phyloP scores from a whole-genome alignment of 192 early-diverging fungal species.

The Dimargaris cristalligena region DNA sequence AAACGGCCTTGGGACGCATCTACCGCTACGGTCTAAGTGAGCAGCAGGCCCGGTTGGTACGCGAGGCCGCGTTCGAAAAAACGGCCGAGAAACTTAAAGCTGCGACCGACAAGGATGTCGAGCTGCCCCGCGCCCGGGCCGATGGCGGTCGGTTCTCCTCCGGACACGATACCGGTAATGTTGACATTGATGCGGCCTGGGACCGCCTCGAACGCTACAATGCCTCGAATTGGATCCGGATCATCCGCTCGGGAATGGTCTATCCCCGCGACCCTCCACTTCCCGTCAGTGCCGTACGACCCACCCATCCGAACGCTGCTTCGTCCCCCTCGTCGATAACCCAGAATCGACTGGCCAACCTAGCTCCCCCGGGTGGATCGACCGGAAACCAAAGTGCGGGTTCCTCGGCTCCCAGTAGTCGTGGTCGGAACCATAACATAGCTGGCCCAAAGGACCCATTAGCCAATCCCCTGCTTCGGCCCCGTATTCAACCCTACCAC shows the following conservation, averaged over 20 bases:
- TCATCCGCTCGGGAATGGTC: neutral
- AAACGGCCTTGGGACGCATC: constrained; percentile 29
- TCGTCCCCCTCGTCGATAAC: neutral
- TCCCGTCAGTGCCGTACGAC: neutral
- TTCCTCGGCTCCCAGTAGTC: neutral
- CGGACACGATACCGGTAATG: neutral
- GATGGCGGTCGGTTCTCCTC: too few relatives aligned
- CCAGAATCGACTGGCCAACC: too few relatives aligned
- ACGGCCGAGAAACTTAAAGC: constrained; percentile 22
- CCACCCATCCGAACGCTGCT: neutral
- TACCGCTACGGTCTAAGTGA: constrained; percentile 27
- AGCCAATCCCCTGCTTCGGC: neutral
- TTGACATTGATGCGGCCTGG: constrained; percentile 10
- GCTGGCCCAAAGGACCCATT: too few relatives aligned
- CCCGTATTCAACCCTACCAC: constrained; percentile 16
- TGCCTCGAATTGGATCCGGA: constrained; percentile 10
- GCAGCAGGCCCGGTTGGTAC: constrained; percentile 28
- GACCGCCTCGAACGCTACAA: constrained; percentile 9
- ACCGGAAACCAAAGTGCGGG: neutral
- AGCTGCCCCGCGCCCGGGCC: too few relatives aligned
- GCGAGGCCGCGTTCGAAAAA: constrained; percentile 25
- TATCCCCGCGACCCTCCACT: neutral
- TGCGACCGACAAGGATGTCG: constrained; percentile 16
- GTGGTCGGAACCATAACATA: too few relatives aligned
- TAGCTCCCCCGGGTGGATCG: too few relatives aligned